These are phyloP conservation scores for Pichia deserticola DNA, from an alignment of 805 yeast genomes.

Conservation along the genomic window DNA sequence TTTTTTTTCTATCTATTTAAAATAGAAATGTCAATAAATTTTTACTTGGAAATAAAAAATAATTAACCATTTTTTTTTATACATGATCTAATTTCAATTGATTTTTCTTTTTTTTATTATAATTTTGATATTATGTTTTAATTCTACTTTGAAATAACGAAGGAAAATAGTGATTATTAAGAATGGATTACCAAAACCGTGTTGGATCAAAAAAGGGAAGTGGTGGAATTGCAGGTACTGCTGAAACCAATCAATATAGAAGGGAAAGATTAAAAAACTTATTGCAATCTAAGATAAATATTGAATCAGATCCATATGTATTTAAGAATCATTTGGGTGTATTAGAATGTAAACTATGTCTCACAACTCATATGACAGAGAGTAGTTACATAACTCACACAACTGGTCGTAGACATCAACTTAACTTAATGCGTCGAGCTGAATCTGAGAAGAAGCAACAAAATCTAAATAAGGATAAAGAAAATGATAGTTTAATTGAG, in stretches of 20 bases:
- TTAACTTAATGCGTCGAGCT: slow-evolving; percentile 61
- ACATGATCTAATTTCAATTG: too few relatives aligned
- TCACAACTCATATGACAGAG: slow-evolving; percentile 74
- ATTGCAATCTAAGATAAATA: slow-evolving; percentile 40
- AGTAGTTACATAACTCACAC: slow-evolving; percentile 78
- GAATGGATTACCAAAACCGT: slow-evolving; percentile 83
- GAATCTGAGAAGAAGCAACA: slow-evolving; percentile 25
- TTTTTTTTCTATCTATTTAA: neutral
- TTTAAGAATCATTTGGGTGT: slow-evolving; percentile 77
- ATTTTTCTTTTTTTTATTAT: too few relatives aligned
- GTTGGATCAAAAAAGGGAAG: slow-evolving; percentile 88
- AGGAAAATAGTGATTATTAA: neutral
- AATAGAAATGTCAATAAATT: too few relatives aligned
- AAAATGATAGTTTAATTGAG: neutral
- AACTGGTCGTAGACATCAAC: slow-evolving; percentile 75
- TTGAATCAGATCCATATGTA: slow-evolving; percentile 74
- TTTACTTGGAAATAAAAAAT: too few relatives aligned
- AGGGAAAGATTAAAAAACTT: slow-evolving; percentile 62
- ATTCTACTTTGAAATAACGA: too few relatives aligned
- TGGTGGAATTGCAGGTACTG: slow-evolving; percentile 78
- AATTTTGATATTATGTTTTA: too few relatives aligned
- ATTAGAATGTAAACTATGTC: slow-evolving; percentile 77
- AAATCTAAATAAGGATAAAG: slow-evolving; percentile 7
- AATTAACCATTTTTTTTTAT: too few relatives aligned
- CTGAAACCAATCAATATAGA: slow-evolving; percentile 62